Base-by-base conservation (phyloP, 805 yeast genomes). In the Saturnispora diversa region DNA sequence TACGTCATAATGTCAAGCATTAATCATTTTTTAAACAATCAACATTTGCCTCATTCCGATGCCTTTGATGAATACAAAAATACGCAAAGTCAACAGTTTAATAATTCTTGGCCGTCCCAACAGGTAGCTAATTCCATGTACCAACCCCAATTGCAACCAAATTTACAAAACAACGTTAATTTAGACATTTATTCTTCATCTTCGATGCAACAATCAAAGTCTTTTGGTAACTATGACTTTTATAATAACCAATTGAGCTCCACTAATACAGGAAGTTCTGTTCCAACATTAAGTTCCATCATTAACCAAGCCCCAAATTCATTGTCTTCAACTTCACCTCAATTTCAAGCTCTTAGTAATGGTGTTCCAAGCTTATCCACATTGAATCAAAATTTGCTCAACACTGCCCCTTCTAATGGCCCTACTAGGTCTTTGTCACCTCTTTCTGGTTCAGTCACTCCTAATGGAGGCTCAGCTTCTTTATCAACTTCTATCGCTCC, bases 121-220 rank as follows among this genome's bases (percentile, higher is more conserved):
- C n/a, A n/a, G n/a, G n/a, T n/a, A n/a, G n/a, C n/a, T n/a, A n/a
- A n/a, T n/a, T n/a, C n/a, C n/a, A n/a, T n/a, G 6, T 26, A 6
- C 29, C 7, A 26, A 26, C n/a, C 6, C 29, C 6, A 26, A 26
- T 26, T 31, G n/a, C 34, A 31, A 19, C n/a, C 16, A 17, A 17
- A n/a, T n/a, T n/a, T n/a, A n/a, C n/a, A n/a, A n/a, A n/a, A n/a
- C n/a, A n/a, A n/a, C n/a, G n/a, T n/a, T n/a, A n/a, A n/a, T n/a
- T 23, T 24, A 25, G 37, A 16, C 33, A 39, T 27, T 22, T 36
- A 36, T n/a, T 36, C 39, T 4, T 20, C 26, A 12, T 20, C 39
- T 3, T 10, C 40, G 13, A 41, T 41, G 42, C 42, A 41, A 23
- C 38, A 31, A 7, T 32, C 44, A 19, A 36, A 26, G 16, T 46